Evolutionary conservation across 164 flowering plant genomes (phyloP), one percentile per base, ranked within the genome.

Genomic region (Piper betle): DNA sequence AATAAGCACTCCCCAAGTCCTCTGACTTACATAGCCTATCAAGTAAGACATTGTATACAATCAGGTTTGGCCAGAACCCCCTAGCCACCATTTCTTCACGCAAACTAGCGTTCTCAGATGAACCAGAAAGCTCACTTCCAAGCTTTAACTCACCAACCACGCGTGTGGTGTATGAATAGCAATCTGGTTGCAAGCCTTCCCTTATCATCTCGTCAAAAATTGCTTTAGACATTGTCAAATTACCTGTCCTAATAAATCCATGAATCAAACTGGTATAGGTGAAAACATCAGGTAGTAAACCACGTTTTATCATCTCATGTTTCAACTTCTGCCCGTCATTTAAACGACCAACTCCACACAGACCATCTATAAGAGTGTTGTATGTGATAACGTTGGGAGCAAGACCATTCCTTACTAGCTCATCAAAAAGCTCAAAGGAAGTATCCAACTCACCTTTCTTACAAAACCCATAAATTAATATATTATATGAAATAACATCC

Each of bases 391-490:
- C 63, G 56, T 81, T 76, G 19, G 89, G 91, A 64, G 50, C 39
- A 6, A 82, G 69, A 25, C 61, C 57, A 18, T 55, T 72, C 41
- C 52, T 38, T 57, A 63, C 73, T 42, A 85, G 65, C 56, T 84
- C 82, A 42, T 75, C 74, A 59, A 85, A 75, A 71, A 87, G 76
- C 5, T 58, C 63, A 58, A 81, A 75, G 37, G 96, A 87, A 65
- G 82, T 80, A 41, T 38, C 43, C 39, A 82, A 52, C 58, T 79
- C 66, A 43, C 86, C 82, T 48, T 67, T 41, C 70, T 65, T 74
- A 70, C 91, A 81, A 64, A 85, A 80, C n/a, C 91, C 96, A 71
- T 80, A 70, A 39, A 87, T 82, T 60, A 87, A 62, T 62, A 64
- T 76, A 57, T 87, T 87, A 67, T 74, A 85, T 0, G 96, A 81